Percentiles rank a stretch among this genome's conserved stretches.
These are phyloP conservation scores for Nicotiana tomentosiformis DNA, from an alignment of 257 asterid species.

Conservation along the genomic window DNA sequence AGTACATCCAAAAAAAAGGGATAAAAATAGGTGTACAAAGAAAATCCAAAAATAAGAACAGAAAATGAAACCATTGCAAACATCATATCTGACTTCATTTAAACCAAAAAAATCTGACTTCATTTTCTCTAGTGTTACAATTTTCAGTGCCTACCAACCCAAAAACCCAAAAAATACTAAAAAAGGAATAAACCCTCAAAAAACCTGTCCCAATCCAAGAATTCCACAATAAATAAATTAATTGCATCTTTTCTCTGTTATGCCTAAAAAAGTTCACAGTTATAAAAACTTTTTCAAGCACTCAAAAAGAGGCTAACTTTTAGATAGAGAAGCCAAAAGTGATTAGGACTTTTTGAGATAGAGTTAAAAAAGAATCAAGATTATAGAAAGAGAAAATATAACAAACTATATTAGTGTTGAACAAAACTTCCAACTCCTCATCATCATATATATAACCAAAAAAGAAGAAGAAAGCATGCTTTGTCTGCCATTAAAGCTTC, in stretches of 20 bases:
- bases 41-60: neutral
- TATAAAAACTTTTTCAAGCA: conserved; percentile 37
- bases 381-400: conserved; percentile 29
- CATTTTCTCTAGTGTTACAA: neutral
- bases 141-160: conserved; percentile 30
- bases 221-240: conserved; percentile 29
- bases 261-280: conserved; percentile 33
- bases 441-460: neutral
- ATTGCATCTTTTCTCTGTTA: conserved; percentile 23
- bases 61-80: neutral
- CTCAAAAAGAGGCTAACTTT: conserved; percentile 45
- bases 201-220: conserved; percentile 35
- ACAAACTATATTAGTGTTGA: neutral
- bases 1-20: neutral
- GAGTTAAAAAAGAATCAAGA: conserved; percentile 37
- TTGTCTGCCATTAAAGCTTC: conserved; percentile 93
- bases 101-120: neutral
- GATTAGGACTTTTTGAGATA: conserved; percentile 16
- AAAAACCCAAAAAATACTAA: neutral
- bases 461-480: conserved; percentile 49
- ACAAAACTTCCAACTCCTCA: neutral
- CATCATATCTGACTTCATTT: conserved; percentile 2
- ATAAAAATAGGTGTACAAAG: neutral
- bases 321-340: conserved; percentile 11
- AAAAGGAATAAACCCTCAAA: neutral